These are phyloP conservation scores for Trametes gibbosa DNA, from an alignment of 768 basidiomycete genomes.

Conservation along the genomic window DNA sequence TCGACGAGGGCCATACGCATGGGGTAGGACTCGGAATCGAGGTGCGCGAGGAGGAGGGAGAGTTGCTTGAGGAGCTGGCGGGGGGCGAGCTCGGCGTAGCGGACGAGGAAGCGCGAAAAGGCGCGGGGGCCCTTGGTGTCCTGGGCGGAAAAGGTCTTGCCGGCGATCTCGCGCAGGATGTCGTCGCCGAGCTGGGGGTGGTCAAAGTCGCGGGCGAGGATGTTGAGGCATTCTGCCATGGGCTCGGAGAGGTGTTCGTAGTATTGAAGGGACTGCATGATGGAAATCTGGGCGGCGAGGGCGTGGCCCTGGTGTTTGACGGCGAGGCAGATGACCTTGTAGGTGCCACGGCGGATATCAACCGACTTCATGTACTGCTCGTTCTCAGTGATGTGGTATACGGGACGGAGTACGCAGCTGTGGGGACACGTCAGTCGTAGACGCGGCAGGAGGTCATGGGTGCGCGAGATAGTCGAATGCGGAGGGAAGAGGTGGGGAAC, in stretches of 20 bases:
- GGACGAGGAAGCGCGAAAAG: conserved; percentile 81
- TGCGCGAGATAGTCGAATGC: too few species aligned
- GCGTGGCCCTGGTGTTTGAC: conserved; percentile 89
- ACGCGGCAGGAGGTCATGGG: neutral
- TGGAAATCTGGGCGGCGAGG: conserved; percentile 80
- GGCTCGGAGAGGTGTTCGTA: conserved; percentile 93
- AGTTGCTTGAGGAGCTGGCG: conserved; percentile 87
- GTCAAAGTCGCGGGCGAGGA: conserved; percentile 84
- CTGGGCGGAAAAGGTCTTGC: conserved; percentile 70
- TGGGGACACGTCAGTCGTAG: neutral
- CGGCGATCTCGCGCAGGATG: conserved; percentile 82
- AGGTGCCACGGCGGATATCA: conserved; percentile 70
- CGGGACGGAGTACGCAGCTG: conserved; percentile 86
- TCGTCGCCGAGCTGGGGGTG: conserved; percentile 89
- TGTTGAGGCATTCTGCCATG: conserved; percentile 85
- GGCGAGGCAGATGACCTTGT: conserved; percentile 86
- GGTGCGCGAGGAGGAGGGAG: conserved; percentile 74
- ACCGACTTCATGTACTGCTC: conserved; percentile 85
- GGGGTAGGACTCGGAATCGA: conserved; percentile 97
- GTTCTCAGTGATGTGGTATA: conserved; percentile 81
- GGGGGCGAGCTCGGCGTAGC: conserved; percentile 76
- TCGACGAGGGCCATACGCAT: conserved; percentile 96
- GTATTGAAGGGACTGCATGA: conserved; percentile 91
- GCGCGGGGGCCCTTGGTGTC: conserved; percentile 86
- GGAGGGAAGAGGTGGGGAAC: too few species aligned